Conservation (phyloP, 2,329 filamentous ascomycete species). For the Aspergillus caelatus region DNA sequence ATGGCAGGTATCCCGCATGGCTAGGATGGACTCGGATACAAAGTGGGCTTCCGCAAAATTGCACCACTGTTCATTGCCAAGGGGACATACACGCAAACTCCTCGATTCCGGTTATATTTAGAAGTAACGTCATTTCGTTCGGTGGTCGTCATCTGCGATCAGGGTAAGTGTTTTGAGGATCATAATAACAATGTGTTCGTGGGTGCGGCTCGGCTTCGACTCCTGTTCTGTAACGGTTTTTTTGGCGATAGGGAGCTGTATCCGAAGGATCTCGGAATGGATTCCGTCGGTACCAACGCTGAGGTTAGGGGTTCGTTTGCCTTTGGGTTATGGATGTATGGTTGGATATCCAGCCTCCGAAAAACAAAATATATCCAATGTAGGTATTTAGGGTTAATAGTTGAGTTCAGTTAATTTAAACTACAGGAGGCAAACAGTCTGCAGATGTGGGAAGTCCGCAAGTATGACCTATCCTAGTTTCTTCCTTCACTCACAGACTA, state of each 20-base stretch:
- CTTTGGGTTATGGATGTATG: neutral
- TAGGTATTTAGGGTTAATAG: neutral
- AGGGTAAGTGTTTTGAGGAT: constrained; percentile 2
- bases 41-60: neutral
- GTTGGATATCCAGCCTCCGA: neutral
- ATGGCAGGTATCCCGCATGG: constrained; percentile 4
- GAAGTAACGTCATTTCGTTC: neutral
- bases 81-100: neutral
- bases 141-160: neutral
- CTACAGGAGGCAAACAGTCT: constrained; percentile 1
- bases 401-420: neutral
- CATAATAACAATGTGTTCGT: neutral
- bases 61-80: neutral
- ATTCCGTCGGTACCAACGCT: neutral
- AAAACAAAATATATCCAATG: neutral
- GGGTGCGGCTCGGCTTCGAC: neutral
- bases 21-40: neutral
- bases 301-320: neutral
- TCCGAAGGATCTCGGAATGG: neutral
- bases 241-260: neutral
- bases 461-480: constrained; percentile 2
- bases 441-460: neutral
- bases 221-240: neutral
- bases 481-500: neutral
- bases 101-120: neutral